phyloP scores from a whole-genome alignment of 1,284 basidiomycete genomes.

The Ganoderma boninense region DNA sequence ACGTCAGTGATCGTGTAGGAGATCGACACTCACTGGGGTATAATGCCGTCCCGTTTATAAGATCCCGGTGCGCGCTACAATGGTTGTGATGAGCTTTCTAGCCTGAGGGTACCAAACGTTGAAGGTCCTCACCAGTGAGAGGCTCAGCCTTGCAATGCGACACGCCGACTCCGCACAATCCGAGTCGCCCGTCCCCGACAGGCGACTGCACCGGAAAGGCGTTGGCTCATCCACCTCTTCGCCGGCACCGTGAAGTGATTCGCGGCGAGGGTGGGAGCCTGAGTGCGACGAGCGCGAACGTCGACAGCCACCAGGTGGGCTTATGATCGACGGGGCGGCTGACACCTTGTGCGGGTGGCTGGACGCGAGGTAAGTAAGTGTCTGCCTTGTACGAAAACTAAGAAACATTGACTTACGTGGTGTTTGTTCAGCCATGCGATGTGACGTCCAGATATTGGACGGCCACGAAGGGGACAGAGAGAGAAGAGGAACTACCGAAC shows the following conservation, averaged over 20 bases:
- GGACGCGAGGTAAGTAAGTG: not conserved
- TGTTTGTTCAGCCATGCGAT: not conserved
- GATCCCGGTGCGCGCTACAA: no score
- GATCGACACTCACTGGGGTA: no score
- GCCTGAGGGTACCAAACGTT: no score
- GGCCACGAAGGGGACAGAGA: not conserved
- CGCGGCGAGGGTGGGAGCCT: slow-evolving; percentile 8
- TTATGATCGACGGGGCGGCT: slow-evolving; percentile 11
- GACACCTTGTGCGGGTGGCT: not conserved
- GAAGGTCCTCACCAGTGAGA: slow-evolving; percentile 18
- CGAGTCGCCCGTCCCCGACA: slow-evolving; percentile 20
- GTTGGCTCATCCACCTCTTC: slow-evolving; percentile 11
- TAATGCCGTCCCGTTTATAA: no score
- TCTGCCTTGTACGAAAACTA: not conserved
- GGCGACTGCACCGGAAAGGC: slow-evolving; percentile 19
- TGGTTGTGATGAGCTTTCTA: no score
- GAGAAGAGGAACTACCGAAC: not conserved
- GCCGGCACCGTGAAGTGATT: not conserved
- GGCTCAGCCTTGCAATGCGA: slow-evolving; percentile 21
- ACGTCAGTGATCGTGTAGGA: no score
- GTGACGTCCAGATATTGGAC: not conserved
- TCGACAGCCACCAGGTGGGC: slow-evolving; percentile 18
- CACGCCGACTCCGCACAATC: slow-evolving; percentile 19
- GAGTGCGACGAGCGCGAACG: slow-evolving; percentile 17
- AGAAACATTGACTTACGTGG: not conserved